Evolutionary conservation across 2,329 filamentous ascomycete species (phyloP).

Genomic region (Chaetothyriales sp.): DNA sequence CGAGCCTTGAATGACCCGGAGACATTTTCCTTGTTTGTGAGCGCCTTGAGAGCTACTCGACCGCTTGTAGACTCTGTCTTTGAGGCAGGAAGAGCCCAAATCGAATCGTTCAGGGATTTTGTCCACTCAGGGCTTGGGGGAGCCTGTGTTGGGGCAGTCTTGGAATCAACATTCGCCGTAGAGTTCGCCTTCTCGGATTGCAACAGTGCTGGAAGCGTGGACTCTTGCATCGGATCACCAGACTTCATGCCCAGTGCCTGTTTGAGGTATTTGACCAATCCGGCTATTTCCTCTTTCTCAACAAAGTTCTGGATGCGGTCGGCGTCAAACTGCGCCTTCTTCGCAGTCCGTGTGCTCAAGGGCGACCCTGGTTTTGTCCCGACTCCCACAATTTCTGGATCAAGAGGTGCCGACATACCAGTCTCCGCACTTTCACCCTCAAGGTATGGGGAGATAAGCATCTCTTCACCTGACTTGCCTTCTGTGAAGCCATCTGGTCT

Average conservation of each 20-base stretch:
- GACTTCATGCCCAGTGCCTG: neutral
- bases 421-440: neutral
- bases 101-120: neutral
- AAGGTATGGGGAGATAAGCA: neutral
- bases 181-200: neutral
- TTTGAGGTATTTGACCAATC: neutral
- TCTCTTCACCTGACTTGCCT: neutral
- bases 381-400: neutral
- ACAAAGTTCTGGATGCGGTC: neutral
- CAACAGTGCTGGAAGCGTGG: neutral
- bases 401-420: neutral
- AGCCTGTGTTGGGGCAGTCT: too few species aligned
- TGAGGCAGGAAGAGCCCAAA: neutral
- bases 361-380: neutral
- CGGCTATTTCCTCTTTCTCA: neutral
- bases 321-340: neutral
- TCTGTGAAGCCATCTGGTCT: neutral
- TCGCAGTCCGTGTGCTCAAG: neutral
- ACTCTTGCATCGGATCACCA: neutral
- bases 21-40: conserved; percentile 1
- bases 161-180: neutral
- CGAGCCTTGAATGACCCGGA: neutral
- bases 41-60: neutral
- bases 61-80: neutral
- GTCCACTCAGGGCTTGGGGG: neutral